A percentile compares a stretch with the other conserved stretches of the same genome.
Conservation (phyloP, 2,329 filamentous ascomycete genomes). For the Fusarium sp. region DNA sequence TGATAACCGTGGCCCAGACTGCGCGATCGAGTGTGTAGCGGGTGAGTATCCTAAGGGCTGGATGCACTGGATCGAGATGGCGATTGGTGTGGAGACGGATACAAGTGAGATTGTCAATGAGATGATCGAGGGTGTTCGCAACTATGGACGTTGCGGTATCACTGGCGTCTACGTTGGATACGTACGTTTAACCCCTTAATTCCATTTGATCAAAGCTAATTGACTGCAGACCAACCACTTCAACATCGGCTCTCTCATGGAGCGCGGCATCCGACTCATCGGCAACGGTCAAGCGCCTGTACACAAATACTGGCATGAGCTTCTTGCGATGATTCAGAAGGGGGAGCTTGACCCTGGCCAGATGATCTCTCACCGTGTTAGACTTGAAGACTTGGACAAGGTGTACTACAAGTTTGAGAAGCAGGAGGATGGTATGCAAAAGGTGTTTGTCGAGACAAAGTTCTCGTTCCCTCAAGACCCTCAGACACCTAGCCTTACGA, state of each 20-base stretch:
- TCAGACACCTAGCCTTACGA: slow-evolving; percentile 32
- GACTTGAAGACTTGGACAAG: slow-evolving; percentile 79
- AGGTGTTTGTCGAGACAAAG: slow-evolving; percentile 78
- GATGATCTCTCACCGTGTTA: slow-evolving; percentile 86
- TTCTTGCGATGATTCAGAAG: slow-evolving; percentile 77
- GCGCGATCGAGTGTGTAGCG: slow-evolving; percentile 76
- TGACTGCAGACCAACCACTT: slow-evolving; percentile 61
- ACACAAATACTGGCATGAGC: slow-evolving; percentile 85
- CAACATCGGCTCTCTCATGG: slow-evolving; percentile 87
- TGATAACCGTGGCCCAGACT: slow-evolving; percentile 80
- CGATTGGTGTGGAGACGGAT: slow-evolving; percentile 82
- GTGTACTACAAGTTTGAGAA: slow-evolving; percentile 75
- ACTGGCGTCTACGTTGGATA: slow-evolving; percentile 79
- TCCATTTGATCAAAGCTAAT: slow-evolving; percentile 1
- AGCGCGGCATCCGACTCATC: slow-evolving; percentile 85
- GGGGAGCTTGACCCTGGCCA: slow-evolving; percentile 81
- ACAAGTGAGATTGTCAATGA: slow-evolving; percentile 86
- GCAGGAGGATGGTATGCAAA: slow-evolving; percentile 81
- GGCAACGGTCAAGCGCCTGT: slow-evolving; percentile 79
- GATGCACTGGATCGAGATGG: slow-evolving; percentile 71
- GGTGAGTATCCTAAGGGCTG: slow-evolving; percentile 75
- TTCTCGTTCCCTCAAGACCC: slow-evolving; percentile 64
- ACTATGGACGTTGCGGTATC: slow-evolving; percentile 81
- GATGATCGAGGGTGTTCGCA: slow-evolving; percentile 81
- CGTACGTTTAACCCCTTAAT: slow-evolving; percentile 55